A percentile compares a stretch with the other conserved stretches of the same genome.
phyloP scores from a whole-genome alignment of 306 rosid species.

The Dryas drummondii region DNA sequence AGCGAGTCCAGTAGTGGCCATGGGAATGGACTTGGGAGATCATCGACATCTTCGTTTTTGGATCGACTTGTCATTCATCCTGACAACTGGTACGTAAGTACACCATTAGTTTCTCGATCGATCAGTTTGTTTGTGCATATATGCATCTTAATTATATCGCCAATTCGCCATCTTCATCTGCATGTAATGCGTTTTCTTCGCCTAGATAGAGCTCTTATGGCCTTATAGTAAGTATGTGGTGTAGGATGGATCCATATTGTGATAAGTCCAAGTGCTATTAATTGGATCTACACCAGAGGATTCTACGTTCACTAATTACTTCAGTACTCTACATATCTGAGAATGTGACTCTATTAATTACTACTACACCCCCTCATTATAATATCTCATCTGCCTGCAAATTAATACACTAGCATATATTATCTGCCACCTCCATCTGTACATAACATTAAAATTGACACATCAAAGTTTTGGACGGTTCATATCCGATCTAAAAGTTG shows the following conservation, averaged over 20 bases:
- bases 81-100: constrained; percentile 27
- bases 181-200: background rate
- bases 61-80: constrained; percentile 35
- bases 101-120: background rate
- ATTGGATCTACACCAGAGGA: no score
- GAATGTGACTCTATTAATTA: background rate
- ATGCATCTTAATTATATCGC: no score
- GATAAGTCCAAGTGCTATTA: background rate
- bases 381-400: no score
- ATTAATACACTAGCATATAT: no score
- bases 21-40: background rate
- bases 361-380: background rate
- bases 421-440: no score
- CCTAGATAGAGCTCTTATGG: background rate
- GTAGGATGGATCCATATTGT: background rate
- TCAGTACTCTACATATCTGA: no score
- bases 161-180: no score
- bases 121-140: background rate
- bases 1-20: background rate
- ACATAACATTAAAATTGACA: no score
- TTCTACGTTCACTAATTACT: no score
- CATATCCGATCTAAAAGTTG: no score
- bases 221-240: background rate
- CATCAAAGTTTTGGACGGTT: no score
- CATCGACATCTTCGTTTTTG: background rate